phyloP scores from a whole-genome alignment of 2,329 filamentous ascomycete species.

The Verruconis gallopava region DNA sequence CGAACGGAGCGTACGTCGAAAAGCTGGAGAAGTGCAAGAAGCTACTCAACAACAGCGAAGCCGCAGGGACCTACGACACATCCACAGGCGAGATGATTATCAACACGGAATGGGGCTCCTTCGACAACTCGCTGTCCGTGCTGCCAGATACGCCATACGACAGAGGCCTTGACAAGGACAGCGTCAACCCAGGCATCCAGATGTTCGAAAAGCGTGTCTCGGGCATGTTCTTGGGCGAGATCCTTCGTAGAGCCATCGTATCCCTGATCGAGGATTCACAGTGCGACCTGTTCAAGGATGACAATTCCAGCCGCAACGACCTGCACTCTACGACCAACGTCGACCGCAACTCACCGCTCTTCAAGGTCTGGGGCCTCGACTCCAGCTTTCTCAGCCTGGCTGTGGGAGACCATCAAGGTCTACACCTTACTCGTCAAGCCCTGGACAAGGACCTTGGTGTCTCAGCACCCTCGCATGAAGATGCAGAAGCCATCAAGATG shows the following conservation, averaged over 20 bases:
- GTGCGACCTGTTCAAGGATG: conserved; percentile 62
- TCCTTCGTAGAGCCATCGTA: conserved; percentile 65
- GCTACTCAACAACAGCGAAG: conserved; percentile 34
- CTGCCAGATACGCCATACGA: conserved; percentile 82
- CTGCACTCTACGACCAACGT: conserved; percentile 56
- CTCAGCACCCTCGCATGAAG: conserved; percentile 63
- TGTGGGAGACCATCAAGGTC: conserved; percentile 63
- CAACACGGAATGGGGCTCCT: conserved; percentile 97
- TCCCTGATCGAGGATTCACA: conserved; percentile 55
- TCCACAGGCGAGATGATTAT: conserved; percentile 90
- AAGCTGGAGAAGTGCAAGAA: conserved; percentile 80
- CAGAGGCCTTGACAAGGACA: conserved; percentile 59
- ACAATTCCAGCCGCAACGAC: conserved; percentile 58
- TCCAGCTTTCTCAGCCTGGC: conserved; percentile 81
- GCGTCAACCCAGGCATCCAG: conserved; percentile 84
- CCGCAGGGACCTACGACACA: conserved; percentile 52
- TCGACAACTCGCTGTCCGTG: conserved; percentile 84
- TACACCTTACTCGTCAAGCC: conserved; percentile 61
- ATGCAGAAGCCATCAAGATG: conserved; percentile 76
- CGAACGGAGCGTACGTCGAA: conserved; percentile 95
- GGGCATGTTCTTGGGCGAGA: conserved; percentile 96
- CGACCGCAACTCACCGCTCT: conserved; percentile 51
- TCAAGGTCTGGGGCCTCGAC: conserved; percentile 78
- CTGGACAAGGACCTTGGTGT: conserved; percentile 67
- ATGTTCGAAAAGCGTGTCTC: conserved; percentile 99